These are phyloP conservation scores for Pterocarpus macrocarpus DNA, from an alignment of 306 rosid species.

Conservation along the genomic window DNA sequence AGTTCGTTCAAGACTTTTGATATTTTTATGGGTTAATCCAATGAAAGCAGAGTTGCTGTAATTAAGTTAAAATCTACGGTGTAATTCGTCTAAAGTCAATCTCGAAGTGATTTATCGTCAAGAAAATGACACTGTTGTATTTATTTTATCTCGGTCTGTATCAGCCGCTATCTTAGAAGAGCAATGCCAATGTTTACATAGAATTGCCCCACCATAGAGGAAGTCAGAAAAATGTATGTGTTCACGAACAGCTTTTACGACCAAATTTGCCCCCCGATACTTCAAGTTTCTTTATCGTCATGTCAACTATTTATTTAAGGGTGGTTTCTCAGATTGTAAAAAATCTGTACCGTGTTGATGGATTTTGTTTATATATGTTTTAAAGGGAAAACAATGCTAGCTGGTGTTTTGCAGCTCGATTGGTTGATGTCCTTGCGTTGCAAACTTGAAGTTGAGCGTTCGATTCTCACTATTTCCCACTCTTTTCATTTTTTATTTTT, in stretches of 20 bases:
- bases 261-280: background rate
- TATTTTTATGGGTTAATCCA: background rate
- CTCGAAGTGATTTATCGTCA: too few species aligned
- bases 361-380: too few species aligned
- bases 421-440: too few species aligned
- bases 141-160: background rate
- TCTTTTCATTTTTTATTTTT: too few species aligned
- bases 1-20: background rate
- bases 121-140: background rate
- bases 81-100: background rate
- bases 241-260: background rate
- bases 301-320: too few species aligned
- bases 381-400: too few species aligned
- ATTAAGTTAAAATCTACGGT: background rate
- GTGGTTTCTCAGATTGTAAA: too few species aligned
- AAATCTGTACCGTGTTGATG: too few species aligned
- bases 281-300: too few species aligned
- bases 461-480: too few species aligned
- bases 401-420: too few species aligned
- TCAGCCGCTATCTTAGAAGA: background rate
- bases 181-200: background rate
- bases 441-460: too few species aligned
- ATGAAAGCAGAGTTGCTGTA: background rate
- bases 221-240: background rate
- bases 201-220: background rate